Base-by-base conservation (phyloP, 108 stramenopile genomes). In the Nitzschia putrida region DNA sequence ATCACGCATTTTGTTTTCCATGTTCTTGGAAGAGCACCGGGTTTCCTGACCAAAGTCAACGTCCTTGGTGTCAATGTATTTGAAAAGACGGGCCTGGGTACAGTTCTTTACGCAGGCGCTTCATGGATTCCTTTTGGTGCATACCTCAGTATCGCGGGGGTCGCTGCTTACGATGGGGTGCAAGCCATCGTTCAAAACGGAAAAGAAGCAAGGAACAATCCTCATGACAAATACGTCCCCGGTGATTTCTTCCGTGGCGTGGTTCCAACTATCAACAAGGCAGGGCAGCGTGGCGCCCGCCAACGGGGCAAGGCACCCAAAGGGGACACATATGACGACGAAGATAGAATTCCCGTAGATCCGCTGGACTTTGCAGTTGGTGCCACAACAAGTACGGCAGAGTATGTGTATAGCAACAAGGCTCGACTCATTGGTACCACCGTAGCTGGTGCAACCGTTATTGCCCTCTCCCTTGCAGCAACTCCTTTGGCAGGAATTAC, bases 301-400 rank as follows among this genome's bases (percentile, higher is more conserved):
- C 12, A 21, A 8, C 23, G 65, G 44, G 65, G 65, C 10, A 66
- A 66, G 44, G 18, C 21, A 1, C 29, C 29, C 3, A 49, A 22
- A 12, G 52, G 34, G 1, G 52, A 66, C 23, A 16, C 34, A 14
- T 66, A 66, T 12, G 50, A 53, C 34, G 65, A 66, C 6, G 52
- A 66, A 38, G 65, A 66, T 39, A 45, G 39, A 66, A 29, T 66
- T 13, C n/a, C 14, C 7, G n/a, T 66, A 16, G 65, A 66, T 38
- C 51, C 65, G 4, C 34, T 66, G 8, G 65, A 66, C 37, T 66
- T 66, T 34, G 50, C 52, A 11, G 52, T 66, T 53, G 65, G 65
- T 9, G 52, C 52, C 14, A 38, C 65, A 12, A 10, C 11, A 14
- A 51, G 37, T 10, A 66, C 52, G 14, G 65, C 34, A 9, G 53